Conservation (phyloP, 768 basidiomycete species). For the Cyathus striatus region DNA sequence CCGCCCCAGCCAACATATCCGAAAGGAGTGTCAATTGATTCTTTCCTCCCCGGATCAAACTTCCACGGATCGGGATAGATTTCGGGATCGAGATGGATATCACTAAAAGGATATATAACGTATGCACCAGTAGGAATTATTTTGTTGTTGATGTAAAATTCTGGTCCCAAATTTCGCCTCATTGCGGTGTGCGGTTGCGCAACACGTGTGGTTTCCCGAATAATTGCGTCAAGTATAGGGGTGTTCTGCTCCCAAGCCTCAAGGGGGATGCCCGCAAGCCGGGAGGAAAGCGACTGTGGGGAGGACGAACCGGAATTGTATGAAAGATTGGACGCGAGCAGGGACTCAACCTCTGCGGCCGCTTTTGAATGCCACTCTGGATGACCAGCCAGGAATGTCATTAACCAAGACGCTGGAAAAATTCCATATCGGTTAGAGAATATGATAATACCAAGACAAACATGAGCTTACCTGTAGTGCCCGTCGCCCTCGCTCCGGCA, state of each 20-base stretch:
- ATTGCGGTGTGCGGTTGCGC: slow-evolving; percentile 80
- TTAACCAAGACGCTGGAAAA: slow-evolving; percentile 60
- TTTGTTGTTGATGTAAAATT: slow-evolving; percentile 64
- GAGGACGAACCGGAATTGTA: slow-evolving; percentile 14
- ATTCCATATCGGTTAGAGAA: slow-evolving; percentile 1
- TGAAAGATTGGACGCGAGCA: slow-evolving; percentile 40
- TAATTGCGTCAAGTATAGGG: slow-evolving; percentile 67
- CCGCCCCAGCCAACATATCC: slow-evolving; percentile 77
- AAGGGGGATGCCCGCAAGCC: slow-evolving; percentile 57
- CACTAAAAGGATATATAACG: slow-evolving; percentile 75
- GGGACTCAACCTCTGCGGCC: slow-evolving; percentile 50
- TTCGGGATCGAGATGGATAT: slow-evolving; percentile 68
- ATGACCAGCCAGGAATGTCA: slow-evolving; percentile 67
- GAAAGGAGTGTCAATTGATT: slow-evolving; percentile 41
- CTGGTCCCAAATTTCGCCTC: slow-evolving; percentile 74
- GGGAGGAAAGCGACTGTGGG: slow-evolving; percentile 30
- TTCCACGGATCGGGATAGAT: slow-evolving; percentile 76
- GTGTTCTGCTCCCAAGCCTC: slow-evolving; percentile 67
- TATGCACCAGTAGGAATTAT: slow-evolving; percentile 70
- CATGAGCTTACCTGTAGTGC: slow-evolving; percentile 50
- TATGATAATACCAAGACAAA: background rate
- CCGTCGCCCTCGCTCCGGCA: slow-evolving; percentile 77
- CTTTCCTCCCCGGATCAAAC: slow-evolving; percentile 61
- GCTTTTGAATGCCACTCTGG: slow-evolving; percentile 61
- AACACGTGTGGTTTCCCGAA: slow-evolving; percentile 72